Base-by-base conservation (phyloP, 257 asterid species). In the Nemophila menziesii region DNA sequence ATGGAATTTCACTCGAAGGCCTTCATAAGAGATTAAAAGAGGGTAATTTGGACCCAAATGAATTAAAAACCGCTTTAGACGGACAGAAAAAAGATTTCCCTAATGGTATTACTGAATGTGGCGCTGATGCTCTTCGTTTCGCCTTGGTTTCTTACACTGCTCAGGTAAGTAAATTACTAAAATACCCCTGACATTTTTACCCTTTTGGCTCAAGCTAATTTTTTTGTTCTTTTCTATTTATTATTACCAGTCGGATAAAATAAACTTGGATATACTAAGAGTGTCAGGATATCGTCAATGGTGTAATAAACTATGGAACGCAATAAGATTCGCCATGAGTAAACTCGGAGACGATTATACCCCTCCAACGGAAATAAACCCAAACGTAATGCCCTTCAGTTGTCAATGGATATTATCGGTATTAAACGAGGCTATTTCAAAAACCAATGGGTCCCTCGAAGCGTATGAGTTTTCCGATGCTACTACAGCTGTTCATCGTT, bases 271-370 rank as follows among this genome's bases (percentile, higher is more conserved):
- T 64, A 81, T 89, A 41, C 93, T 84, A 63, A 75, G 98, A 66
- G 98, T 89, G 65, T 69, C 78, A 64, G 94, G 96, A 39, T 89
- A 89, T 60, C 93, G 98, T 6, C 93, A 84, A 46, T 89, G 95
- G 98, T 89, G 98, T 58, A 89, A 89, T 69, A 84, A 89, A 67
- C 60, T 89, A 53, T 89, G 98, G 98, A 89, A 89, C 74, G 98
- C 95, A 24, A 72, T 80, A 43, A 66, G 95, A 76, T 89, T 89
- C 63, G 90, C 95, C 43, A 84, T 89, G 96, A 77, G 74, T 54
- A 89, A 78, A 72, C 93, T 84, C 43, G 96, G 92, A 53, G 98
- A 89, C 33, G 82, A 84, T 48, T 89, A 78, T 60, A 62, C 54
- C 45, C 96, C 98, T 50, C 85, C 94, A 43, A 39, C 63, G n/a